Conservation (phyloP, 2,329 filamentous ascomycete species). For the Phaeosphaeria sp. region DNA sequence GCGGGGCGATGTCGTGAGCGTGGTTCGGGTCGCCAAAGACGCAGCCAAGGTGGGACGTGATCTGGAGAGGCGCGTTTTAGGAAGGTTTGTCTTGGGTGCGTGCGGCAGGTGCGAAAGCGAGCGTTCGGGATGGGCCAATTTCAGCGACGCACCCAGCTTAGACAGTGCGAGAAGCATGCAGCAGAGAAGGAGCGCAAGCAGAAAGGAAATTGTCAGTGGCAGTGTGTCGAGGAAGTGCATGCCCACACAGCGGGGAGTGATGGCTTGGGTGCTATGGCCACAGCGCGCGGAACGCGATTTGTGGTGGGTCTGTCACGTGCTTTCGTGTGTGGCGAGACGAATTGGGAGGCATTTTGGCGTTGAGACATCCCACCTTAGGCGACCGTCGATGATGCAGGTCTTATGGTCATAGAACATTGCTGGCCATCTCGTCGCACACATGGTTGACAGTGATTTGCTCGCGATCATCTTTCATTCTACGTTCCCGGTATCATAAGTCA, state of each 20-base stretch:
- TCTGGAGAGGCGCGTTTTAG: conserved; percentile 23
- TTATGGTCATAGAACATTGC: neutral
- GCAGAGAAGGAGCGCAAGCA: conserved; percentile 36
- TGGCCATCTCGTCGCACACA: neutral
- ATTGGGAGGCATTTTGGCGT: neutral
- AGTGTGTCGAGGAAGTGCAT: conserved; percentile 32
- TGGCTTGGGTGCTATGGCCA: conserved; percentile 10
- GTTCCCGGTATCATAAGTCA: neutral
- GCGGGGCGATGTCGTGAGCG: conserved; percentile 6
- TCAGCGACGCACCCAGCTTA: conserved; percentile 42
- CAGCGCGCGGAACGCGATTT: conserved; percentile 26
- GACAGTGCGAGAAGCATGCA: conserved; percentile 47
- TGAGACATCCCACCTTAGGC: neutral
- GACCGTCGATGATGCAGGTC: neutral
- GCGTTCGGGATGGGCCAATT: conserved; percentile 34
- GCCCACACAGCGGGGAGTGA: conserved; percentile 23
- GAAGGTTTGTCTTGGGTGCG: conserved; percentile 25
- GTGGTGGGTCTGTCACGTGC: conserved; percentile 9
- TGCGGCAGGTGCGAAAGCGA: conserved; percentile 26
- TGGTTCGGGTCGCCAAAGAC: neutral
- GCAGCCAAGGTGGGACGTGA: conserved; percentile 8
- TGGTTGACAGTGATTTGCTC: conserved; percentile 7
- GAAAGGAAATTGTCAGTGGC: conserved; percentile 32
- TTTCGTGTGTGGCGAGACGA: neutral
- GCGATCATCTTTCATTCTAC: neutral